Percentiles rank a stretch among this genome's conserved stretches.
phyloP scores from a whole-genome alignment of 1,139 yeast genomes.

The Martiniozyma asiatica region DNA sequence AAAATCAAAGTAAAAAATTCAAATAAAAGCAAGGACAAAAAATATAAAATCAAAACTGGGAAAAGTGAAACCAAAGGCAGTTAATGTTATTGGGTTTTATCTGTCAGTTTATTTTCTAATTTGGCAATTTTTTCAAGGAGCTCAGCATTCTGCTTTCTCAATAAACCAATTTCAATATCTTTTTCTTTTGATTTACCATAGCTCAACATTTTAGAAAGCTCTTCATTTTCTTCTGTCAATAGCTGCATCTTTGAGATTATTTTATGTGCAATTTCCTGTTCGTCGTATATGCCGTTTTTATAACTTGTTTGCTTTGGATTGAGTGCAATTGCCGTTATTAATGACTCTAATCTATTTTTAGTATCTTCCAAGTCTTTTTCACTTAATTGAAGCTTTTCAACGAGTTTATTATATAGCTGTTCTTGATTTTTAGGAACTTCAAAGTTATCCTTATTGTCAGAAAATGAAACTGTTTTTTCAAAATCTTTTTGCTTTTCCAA shows the following conservation, averaged over 20 bases:
- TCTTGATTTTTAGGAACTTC: slow-evolving; percentile 34
- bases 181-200: slow-evolving; percentile 63
- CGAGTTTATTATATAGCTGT: slow-evolving; percentile 37
- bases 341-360: slow-evolving; percentile 48
- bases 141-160: slow-evolving; percentile 40
- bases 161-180: slow-evolving; percentile 54
- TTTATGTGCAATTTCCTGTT: slow-evolving; percentile 67
- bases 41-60: no score
- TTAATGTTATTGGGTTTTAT: slow-evolving; percentile 4
- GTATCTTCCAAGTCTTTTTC: slow-evolving; percentile 48
- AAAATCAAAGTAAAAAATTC: no score
- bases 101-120: slow-evolving; percentile 18
- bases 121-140: slow-evolving; percentile 24
- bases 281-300: slow-evolving; percentile 49
- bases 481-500: slow-evolving; percentile 13
- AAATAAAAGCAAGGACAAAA: no score
- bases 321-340: slow-evolving; percentile 42
- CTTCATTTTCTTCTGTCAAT: slow-evolving; percentile 60
- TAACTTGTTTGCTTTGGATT: slow-evolving; percentile 32
- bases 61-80: no score
- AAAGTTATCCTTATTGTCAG: slow-evolving; percentile 12
- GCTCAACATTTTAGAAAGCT: slow-evolving; percentile 56
- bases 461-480: slow-evolving; percentile 11
- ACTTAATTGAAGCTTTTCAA: slow-evolving; percentile 38
- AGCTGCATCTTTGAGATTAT: slow-evolving; percentile 51